A percentile compares a stretch with the other conserved stretches of the same genome.
These are phyloP conservation scores for Lentinula edodes DNA, from an alignment of 768 basidiomycete genomes.

Conservation along the genomic window DNA sequence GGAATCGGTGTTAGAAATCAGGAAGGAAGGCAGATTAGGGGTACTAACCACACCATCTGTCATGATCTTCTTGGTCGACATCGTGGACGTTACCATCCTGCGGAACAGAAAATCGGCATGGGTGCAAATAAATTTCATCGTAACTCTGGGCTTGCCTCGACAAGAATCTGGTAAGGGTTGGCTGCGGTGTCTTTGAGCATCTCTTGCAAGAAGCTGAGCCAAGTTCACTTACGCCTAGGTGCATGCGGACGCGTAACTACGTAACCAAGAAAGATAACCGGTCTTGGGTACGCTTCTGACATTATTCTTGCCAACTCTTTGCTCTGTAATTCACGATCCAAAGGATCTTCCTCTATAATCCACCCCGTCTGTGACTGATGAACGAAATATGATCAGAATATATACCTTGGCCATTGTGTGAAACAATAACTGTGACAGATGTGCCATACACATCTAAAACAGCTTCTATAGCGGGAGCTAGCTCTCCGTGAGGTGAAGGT, in stretches of 20 bases:
- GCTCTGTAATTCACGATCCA: slow-evolving; percentile 87
- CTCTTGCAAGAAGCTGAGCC: neutral
- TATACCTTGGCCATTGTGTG: slow-evolving; percentile 87
- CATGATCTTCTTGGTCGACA: slow-evolving; percentile 66
- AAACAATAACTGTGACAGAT: slow-evolving; percentile 75
- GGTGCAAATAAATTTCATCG: too few relatives aligned
- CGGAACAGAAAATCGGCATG: neutral
- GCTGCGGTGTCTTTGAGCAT: slow-evolving; percentile 32
- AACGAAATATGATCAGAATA: neutral
- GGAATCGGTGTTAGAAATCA: neutral
- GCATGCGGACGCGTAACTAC: slow-evolving; percentile 70
- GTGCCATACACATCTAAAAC: slow-evolving; percentile 76
- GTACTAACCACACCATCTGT: slow-evolving; percentile 55
- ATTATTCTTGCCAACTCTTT: slow-evolving; percentile 77
- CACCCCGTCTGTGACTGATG: neutral
- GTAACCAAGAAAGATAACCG: slow-evolving; percentile 78
- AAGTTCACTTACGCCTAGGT: slow-evolving; percentile 44
- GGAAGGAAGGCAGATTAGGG: neutral
- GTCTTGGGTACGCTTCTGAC: slow-evolving; percentile 59
- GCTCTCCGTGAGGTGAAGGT: slow-evolving; percentile 81
- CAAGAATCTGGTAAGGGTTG: slow-evolving; percentile 69
- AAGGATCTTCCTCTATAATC: slow-evolving; percentile 70
- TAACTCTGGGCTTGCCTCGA: slow-evolving; percentile 23
- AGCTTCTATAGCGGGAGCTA: slow-evolving; percentile 88
- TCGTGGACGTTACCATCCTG: slow-evolving; percentile 72